These are phyloP conservation scores for Rhodotorula sp. DNA, from an alignment of 1,284 basidiomycete species.

Conservation along the genomic window DNA sequence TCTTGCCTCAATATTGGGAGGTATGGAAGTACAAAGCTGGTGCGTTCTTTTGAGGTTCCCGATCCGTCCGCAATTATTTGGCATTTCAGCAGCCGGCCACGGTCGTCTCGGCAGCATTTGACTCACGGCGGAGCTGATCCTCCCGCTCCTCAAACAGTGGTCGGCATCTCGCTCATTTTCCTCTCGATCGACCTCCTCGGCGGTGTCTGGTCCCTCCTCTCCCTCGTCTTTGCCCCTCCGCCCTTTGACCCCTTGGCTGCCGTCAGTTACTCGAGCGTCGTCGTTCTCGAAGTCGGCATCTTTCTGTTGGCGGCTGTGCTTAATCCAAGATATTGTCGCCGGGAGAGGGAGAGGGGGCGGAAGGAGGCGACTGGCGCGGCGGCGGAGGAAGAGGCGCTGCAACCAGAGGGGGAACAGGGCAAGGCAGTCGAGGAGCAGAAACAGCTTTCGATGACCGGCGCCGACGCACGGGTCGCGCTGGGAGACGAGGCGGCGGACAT, in stretches of 20 bases:
- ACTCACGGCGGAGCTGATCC: no score
- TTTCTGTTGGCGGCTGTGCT: conserved; percentile 19
- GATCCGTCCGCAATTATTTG: no score
- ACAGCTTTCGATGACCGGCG: neutral
- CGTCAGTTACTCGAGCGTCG: conserved; percentile 18
- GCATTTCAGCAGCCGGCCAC: no score
- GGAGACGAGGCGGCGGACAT: neutral
- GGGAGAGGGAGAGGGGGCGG: neutral
- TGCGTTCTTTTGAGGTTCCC: neutral
- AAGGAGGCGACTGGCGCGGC: neutral
- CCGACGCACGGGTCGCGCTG: neutral
- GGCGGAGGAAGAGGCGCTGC: no score
- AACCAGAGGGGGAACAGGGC: neutral
- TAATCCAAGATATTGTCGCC: conserved; percentile 20
- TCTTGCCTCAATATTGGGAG: conserved; percentile 23
- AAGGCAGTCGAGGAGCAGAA: neutral
- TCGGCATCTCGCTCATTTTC: conserved; percentile 31
- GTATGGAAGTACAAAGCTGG: conserved; percentile 22
- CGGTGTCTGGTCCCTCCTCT: conserved; percentile 23
- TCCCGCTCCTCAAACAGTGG: neutral
- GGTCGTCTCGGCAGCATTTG: no score
- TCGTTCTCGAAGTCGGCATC: conserved; percentile 21
- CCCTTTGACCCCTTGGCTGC: conserved; percentile 23
- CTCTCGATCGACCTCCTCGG: conserved; percentile 27
- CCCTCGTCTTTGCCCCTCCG: conserved; percentile 14